A percentile compares a stretch with the other conserved stretches of the same genome.
Conservation (phyloP, 352 stramenopile genomes). For the Elongisporangium senticosum region DNA sequence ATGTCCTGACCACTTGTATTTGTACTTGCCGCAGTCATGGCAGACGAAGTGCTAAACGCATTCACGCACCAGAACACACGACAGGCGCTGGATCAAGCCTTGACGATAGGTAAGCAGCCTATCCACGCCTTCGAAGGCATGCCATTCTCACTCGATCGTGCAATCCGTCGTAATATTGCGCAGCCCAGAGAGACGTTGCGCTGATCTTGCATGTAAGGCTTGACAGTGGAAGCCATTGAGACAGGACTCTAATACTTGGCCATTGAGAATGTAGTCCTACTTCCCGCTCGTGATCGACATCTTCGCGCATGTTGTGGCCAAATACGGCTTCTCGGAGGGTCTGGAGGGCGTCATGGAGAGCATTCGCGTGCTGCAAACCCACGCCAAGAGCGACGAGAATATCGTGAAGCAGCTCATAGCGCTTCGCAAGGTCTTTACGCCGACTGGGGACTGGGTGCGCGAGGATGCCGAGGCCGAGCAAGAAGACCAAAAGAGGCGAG, state of each 20-base stretch:
- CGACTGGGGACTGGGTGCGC: slow-evolving; percentile 44
- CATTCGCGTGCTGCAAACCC: slow-evolving; percentile 28
- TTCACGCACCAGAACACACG: slow-evolving; percentile 31
- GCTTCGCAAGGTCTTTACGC: slow-evolving; percentile 42
- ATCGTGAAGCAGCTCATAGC: slow-evolving; percentile 34
- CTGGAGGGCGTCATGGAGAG: slow-evolving; percentile 48
- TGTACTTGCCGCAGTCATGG: slow-evolving; percentile 24
- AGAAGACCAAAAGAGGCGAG: slow-evolving; percentile 22
- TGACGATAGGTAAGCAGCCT: slow-evolving; percentile 20
- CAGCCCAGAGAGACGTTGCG: slow-evolving; percentile 39
- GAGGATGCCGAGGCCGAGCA: slow-evolving; percentile 43
- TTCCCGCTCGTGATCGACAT: slow-evolving; percentile 36
- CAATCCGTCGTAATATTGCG: not conserved
- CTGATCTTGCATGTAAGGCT: slow-evolving; percentile 32
- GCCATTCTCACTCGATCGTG: not conserved
- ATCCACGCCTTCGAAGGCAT: not conserved
- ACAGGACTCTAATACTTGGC: not conserved
- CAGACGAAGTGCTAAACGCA: slow-evolving; percentile 40
- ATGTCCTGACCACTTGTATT: not conserved
- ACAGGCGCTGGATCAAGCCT: slow-evolving; percentile 31
- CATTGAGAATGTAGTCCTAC: slow-evolving; percentile 26
- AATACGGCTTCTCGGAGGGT: slow-evolving; percentile 36
- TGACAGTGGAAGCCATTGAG: not conserved
- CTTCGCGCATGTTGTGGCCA: slow-evolving; percentile 29
- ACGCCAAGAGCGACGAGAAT: slow-evolving; percentile 32